Evolutionary conservation across 441 rosid genomes (phyloP).

Genomic region (Hura crepitans): DNA sequence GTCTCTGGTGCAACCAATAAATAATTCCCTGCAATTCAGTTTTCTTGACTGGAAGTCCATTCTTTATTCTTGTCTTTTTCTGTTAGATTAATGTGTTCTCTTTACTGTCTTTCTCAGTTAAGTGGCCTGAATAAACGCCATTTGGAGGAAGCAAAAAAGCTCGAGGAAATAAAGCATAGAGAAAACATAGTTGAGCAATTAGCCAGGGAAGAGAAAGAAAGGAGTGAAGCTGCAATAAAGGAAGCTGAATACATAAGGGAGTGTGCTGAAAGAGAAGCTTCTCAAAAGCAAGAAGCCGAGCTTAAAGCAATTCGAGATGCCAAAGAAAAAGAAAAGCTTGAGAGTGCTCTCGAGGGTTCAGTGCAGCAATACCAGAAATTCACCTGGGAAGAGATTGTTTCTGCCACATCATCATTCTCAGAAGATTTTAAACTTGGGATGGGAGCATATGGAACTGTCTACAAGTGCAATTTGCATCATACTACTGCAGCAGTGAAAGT

Average conservation of each 20-base stretch:
- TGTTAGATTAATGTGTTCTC: slow-evolving; percentile 13
- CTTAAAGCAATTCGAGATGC: slow-evolving; percentile 47
- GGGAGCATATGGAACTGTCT: slow-evolving; percentile 90
- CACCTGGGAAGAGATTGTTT: slow-evolving; percentile 74
- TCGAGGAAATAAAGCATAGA: slow-evolving; percentile 44
- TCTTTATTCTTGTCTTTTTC: neutral
- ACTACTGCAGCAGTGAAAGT: slow-evolving; percentile 79
- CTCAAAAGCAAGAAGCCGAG: slow-evolving; percentile 57
- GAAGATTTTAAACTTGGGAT: slow-evolving; percentile 68
- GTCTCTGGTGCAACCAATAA: neutral
- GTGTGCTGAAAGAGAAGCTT: slow-evolving; percentile 56
- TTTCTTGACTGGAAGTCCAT: neutral
- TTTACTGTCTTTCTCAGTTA: slow-evolving; percentile 41
- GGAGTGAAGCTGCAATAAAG: slow-evolving; percentile 48
- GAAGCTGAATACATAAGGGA: slow-evolving; percentile 52
- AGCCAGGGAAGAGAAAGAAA: slow-evolving; percentile 62
- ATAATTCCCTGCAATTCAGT: neutral
- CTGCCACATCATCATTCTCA: slow-evolving; percentile 73
- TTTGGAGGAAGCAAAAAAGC: slow-evolving; percentile 50
- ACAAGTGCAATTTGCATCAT: slow-evolving; percentile 67
- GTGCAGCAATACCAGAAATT: slow-evolving; percentile 49
- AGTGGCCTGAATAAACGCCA: slow-evolving; percentile 43
- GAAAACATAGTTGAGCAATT: slow-evolving; percentile 52
- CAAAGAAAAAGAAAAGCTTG: slow-evolving; percentile 67
- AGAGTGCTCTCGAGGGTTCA: slow-evolving; percentile 49